phyloP scores from a whole-genome alignment of 139 green algal genomes.

The Chlamydomonas sp. region DNA sequence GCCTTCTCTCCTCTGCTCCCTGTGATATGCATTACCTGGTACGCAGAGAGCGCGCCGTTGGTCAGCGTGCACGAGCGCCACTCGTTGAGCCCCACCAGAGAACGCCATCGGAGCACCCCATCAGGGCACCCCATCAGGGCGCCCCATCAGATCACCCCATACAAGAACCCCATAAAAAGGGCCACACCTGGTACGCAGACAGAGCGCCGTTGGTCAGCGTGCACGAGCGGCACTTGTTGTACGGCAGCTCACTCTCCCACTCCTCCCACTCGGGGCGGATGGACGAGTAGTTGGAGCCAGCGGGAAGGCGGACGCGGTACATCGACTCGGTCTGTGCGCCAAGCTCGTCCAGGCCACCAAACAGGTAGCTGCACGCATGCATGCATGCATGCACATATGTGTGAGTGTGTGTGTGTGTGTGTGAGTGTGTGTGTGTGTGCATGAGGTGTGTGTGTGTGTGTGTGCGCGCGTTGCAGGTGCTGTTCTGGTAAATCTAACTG shows the following conservation, averaged over 20 bases:
- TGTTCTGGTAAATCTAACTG: no score
- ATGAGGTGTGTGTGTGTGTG: no score
- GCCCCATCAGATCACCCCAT: background rate
- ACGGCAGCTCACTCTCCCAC: conserved; percentile 50
- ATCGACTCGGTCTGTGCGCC: conserved; percentile 49
- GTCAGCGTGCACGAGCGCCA: conserved; percentile 36
- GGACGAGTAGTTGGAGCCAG: conserved; percentile 36
- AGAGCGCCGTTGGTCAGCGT: conserved; percentile 39
- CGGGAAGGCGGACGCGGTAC: conserved; percentile 43
- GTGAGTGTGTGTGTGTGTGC: no score
- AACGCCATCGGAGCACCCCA: no score
- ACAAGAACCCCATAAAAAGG: no score
- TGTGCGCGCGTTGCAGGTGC: no score
- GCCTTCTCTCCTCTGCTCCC: no score
- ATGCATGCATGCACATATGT: no score
- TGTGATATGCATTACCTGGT: conserved; percentile 30
- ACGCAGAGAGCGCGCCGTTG: conserved; percentile 39
- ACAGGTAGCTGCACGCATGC: no score
- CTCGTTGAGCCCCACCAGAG: conserved; percentile 56
- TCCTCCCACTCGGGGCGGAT: conserved; percentile 54
- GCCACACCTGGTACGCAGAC: conserved; percentile 41
- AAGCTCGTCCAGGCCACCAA: conserved; percentile 69
- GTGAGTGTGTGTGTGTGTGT: no score
- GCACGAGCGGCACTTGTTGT: conserved; percentile 49
- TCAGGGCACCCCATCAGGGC: no score